A percentile compares a stretch with the other conserved stretches of the same genome.
Evolutionary conservation across 2,329 filamentous ascomycete species (phyloP).

Genomic region (Sclerotinia minor): DNA sequence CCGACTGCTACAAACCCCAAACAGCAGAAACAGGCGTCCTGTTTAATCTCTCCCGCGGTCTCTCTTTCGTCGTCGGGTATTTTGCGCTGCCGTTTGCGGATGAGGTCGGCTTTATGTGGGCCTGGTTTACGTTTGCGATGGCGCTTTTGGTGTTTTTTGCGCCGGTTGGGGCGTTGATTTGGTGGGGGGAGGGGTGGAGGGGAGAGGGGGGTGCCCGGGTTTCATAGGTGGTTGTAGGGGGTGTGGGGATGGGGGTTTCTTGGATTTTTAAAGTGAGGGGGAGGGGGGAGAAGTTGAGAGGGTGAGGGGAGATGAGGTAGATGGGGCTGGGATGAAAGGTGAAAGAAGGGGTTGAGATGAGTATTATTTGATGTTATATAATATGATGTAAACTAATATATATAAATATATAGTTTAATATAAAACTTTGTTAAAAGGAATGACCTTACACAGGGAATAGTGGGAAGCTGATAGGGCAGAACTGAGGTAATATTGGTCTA

Average conservation of each 20-base stretch:
- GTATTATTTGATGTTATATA: neutral
- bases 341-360: too few species aligned
- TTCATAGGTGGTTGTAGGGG: conserved; percentile 33
- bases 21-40: conserved; percentile 37
- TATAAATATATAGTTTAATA: too few species aligned
- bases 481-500: too few species aligned
- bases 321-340: too few species aligned
- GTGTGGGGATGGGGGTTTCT: neutral
- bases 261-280: too few species aligned
- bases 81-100: conserved; percentile 36
- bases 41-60: conserved; percentile 36
- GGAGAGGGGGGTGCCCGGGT: conserved; percentile 30
- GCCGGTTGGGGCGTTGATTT: conserved; percentile 34
- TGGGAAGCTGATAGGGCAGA: too few species aligned
- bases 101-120: conserved; percentile 31
- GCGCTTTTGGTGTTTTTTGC: conserved; percentile 34
- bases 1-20: conserved; percentile 38
- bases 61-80: conserved; percentile 38
- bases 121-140: conserved; percentile 37
- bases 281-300: too few species aligned
- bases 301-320: too few species aligned
- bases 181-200: conserved; percentile 38
- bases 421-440: too few species aligned
- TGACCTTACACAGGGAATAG: too few species aligned
- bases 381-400: too few species aligned